Evolutionary conservation across 805 yeast genomes (phyloP).

Genomic region (Hanseniaspora taiwanica): DNA sequence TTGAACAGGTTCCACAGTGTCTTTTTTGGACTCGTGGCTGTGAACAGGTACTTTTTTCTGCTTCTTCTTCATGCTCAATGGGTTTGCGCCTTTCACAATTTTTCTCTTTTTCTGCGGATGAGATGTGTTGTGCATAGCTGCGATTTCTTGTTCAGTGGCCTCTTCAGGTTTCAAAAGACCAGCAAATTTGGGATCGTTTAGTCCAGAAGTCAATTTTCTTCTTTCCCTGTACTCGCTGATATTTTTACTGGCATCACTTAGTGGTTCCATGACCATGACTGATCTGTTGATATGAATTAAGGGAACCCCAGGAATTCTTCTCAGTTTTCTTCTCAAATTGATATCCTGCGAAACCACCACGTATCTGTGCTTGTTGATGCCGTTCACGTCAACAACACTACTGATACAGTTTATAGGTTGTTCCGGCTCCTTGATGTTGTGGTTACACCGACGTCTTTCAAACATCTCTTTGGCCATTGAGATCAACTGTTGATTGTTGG

Average conservation of each 20-base stretch:
- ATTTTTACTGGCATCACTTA: conserved; percentile 54
- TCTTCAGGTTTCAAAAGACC: conserved; percentile 27
- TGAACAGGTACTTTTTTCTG: conserved; percentile 22
- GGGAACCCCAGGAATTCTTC: conserved; percentile 83
- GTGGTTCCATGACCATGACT: conserved; percentile 93
- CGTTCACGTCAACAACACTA: conserved; percentile 49
- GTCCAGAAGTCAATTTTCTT: conserved; percentile 60
- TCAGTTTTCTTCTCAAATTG: conserved; percentile 49
- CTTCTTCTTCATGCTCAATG: conserved; percentile 77
- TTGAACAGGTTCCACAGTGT: conserved; percentile 8
- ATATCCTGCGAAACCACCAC: conserved; percentile 76
- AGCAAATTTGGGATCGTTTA: conserved; percentile 48
- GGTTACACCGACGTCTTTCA: conserved; percentile 91
- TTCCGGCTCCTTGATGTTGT: conserved; percentile 47
- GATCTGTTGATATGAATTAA: conserved; percentile 75
- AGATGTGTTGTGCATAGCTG: conserved; percentile 11
- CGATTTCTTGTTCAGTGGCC: conserved; percentile 7
- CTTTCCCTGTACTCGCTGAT: conserved; percentile 42
- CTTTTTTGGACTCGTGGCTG: conserved; percentile 7
- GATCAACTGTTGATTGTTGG: conserved; percentile 63
- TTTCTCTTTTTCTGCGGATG: conserved; percentile 30
- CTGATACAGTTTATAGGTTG: conserved; percentile 66
- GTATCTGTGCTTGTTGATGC: conserved; percentile 71
- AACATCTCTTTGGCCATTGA: conserved; percentile 57
- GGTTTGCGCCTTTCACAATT: conserved; percentile 80